phyloP scores from a whole-genome alignment of 2,329 filamentous ascomycete species.

The Trichoderma guizhouense region DNA sequence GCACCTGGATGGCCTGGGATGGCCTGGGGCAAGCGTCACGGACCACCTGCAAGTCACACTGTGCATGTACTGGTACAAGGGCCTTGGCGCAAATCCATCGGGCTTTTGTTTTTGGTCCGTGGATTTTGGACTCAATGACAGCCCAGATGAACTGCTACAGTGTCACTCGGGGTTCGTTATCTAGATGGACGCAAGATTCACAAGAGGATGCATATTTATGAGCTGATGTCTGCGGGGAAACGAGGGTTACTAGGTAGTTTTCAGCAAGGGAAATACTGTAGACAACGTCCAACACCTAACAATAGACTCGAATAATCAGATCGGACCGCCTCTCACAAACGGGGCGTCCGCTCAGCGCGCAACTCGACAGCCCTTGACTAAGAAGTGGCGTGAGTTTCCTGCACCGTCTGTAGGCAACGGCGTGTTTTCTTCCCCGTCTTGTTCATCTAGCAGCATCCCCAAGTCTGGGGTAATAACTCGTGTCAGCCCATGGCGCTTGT shows the following conservation, averaged over 20 bases:
- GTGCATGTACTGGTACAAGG: neutral
- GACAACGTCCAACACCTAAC: neutral
- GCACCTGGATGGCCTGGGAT: slow-evolving; percentile 4
- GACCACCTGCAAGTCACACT: slow-evolving; percentile 14
- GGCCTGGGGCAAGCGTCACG: neutral
- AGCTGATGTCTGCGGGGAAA: neutral
- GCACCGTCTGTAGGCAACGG: neutral
- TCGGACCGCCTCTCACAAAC: slow-evolving; percentile 6
- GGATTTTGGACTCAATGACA: neutral
- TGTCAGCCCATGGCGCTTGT: neutral
- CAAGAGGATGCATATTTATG: neutral
- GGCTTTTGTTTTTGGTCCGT: neutral
- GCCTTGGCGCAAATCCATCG: neutral
- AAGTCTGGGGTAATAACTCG: neutral
- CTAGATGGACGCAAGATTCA: neutral
- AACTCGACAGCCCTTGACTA: neutral
- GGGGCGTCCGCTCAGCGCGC: neutral
- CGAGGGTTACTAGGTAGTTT: neutral
- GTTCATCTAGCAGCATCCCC: neutral
- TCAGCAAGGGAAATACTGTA: neutral
- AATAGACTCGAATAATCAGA: neutral
- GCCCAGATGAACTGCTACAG: neutral
- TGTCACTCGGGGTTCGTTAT: neutral
- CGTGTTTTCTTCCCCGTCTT: neutral
- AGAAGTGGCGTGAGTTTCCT: neutral